These are phyloP conservation scores for Skeletonema menzelii DNA, from an alignment of 108 stramenopile species.

Conservation along the genomic window DNA sequence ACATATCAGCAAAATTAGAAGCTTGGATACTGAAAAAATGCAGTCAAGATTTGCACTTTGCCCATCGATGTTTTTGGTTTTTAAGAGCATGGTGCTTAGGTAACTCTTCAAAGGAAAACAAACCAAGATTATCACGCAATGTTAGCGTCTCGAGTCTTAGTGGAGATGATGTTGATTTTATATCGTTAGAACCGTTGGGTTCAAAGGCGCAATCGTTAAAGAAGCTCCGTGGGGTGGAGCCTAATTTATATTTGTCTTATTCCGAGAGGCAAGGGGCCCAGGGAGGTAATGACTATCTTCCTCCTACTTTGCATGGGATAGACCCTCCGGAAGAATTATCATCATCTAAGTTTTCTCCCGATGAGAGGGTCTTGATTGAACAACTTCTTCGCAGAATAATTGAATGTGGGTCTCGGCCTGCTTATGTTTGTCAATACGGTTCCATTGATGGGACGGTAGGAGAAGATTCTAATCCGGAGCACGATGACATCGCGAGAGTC, in stretches of 20 bases:
- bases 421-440: constrained; percentile 58
- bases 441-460: constrained; percentile 12
- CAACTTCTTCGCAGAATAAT: constrained; percentile 64
- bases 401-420: constrained; percentile 67
- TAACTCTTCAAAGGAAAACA: constrained; percentile 3
- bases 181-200: constrained; percentile 8
- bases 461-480: constrained; percentile 9
- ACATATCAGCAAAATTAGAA: constrained; percentile 64
- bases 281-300: not conserved
- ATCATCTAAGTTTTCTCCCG: constrained; percentile 55
- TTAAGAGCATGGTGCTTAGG: constrained; percentile 82
- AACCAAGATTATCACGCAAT: constrained; percentile 12
- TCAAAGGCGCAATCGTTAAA: constrained; percentile 3
- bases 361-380: constrained; percentile 78
- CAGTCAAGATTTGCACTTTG: constrained; percentile 69
- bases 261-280: not conserved
- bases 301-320: constrained; percentile 6
- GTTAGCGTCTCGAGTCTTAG: constrained; percentile 17
- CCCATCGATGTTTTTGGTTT: constrained; percentile 90
- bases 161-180: constrained; percentile 15
- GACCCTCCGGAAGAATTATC: constrained; percentile 20
- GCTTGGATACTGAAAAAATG: constrained; percentile 84
- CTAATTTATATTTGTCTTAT: constrained; percentile 36
- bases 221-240: constrained; percentile 33
- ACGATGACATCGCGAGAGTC: constrained; percentile 8